These are phyloP conservation scores for Pichiaceae sp. DNA, from an alignment of 1,139 yeast species.

Conservation along the genomic window DNA sequence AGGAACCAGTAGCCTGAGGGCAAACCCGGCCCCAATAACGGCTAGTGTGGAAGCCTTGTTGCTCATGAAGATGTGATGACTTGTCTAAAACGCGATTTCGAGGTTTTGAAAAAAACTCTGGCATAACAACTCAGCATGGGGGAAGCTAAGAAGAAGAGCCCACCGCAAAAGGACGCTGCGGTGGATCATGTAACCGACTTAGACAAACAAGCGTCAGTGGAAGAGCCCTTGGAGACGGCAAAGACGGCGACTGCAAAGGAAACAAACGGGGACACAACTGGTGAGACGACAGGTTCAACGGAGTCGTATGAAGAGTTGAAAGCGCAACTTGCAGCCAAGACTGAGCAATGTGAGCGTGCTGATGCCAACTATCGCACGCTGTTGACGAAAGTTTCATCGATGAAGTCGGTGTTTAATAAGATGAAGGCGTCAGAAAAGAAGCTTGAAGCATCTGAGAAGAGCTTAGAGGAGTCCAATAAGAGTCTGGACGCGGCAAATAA, in stretches of 20 bases:
- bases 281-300: too few relatives aligned
- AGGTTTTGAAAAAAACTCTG: conserved; percentile 7
- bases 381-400: conserved; percentile 65
- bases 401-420: conserved; percentile 68
- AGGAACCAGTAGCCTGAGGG: conserved; percentile 17
- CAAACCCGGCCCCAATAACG: conserved; percentile 12
- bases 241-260: too few relatives aligned
- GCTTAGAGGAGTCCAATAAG: conserved; percentile 9
- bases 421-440: conserved; percentile 74
- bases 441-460: conserved; percentile 37
- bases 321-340: conserved; percentile 31
- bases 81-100: conserved; percentile 9
- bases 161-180: too few relatives aligned
- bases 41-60: neutral
- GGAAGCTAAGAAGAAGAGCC: neutral
- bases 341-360: conserved; percentile 55
- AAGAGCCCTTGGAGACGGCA: too few relatives aligned
- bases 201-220: too few relatives aligned
- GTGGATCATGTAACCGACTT: neutral
- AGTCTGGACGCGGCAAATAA: conserved; percentile 70
- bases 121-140: conserved; percentile 1
- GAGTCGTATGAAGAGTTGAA: conserved; percentile 16
- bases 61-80: neutral
- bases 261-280: too few relatives aligned
- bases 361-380: conserved; percentile 71